phyloP scores from a whole-genome alignment of 2,329 filamentous ascomycete genomes.

The Aspergillus bombycis region DNA sequence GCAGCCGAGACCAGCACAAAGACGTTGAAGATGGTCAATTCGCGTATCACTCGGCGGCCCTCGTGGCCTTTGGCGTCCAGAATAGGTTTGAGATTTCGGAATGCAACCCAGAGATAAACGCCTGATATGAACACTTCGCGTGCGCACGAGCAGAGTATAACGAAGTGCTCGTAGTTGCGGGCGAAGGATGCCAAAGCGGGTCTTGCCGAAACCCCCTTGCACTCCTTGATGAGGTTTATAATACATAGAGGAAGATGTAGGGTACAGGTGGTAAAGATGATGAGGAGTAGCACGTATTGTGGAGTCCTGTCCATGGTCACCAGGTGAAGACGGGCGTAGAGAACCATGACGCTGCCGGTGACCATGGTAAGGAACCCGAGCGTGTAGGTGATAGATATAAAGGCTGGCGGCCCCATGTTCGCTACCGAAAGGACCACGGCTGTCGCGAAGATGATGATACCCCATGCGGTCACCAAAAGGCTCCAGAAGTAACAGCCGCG shows the following conservation, averaged over 20 bases:
- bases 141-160: slow-evolving; percentile 53
- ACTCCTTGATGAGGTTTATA: slow-evolving; percentile 26
- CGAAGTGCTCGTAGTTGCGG: slow-evolving; percentile 49
- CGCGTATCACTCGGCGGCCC: slow-evolving; percentile 43
- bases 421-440: slow-evolving; percentile 21
- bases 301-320: slow-evolving; percentile 39
- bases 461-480: slow-evolving; percentile 40
- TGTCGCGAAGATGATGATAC: slow-evolving; percentile 38
- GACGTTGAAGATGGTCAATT: slow-evolving; percentile 49
- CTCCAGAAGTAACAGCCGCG: slow-evolving; percentile 53
- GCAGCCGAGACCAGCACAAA: slow-evolving; percentile 45
- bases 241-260: slow-evolving; percentile 35
- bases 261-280: slow-evolving; percentile 40
- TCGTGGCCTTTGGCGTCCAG: slow-evolving; percentile 43
- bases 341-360: slow-evolving; percentile 44
- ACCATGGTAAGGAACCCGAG: slow-evolving; percentile 44
- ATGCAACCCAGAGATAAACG: slow-evolving; percentile 55
- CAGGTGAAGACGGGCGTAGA: slow-evolving; percentile 51
- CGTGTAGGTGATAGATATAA: slow-evolving; percentile 6
- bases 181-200: slow-evolving; percentile 30
- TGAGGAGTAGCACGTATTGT: slow-evolving; percentile 42
- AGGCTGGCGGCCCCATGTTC: not conserved
- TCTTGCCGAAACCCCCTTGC: too few species aligned
- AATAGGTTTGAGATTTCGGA: slow-evolving; percentile 42
- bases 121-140: slow-evolving; percentile 56